These are phyloP conservation scores for Quaeritorhiza haematococci DNA, from an alignment of 371 early-diverging fungal genomes.

Conservation along the genomic window DNA sequence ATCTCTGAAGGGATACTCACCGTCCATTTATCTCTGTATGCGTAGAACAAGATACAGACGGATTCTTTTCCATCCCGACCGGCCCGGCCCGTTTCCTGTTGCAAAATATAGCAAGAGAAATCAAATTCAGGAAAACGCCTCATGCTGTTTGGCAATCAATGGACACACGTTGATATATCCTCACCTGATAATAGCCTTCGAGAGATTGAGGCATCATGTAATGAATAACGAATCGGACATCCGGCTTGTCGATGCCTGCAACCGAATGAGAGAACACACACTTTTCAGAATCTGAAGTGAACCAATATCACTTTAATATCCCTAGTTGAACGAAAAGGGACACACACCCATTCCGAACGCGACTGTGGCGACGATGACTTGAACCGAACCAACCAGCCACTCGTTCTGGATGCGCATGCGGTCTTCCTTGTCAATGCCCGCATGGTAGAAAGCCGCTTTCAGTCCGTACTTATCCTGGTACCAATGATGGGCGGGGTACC, in stretches of 20 bases:
- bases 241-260: conserved; percentile 93
- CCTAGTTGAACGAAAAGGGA: no score
- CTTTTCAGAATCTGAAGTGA: not conserved
- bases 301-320: not conserved
- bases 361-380: conserved; percentile 97
- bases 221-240: conserved; percentile 99
- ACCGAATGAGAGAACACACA: not conserved
- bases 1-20: conserved; percentile 12
- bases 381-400: conserved; percentile 77
- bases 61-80: conserved; percentile 94
- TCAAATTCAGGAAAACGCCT: no score
- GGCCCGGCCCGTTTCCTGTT: conserved; percentile 92
- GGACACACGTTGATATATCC: not conserved
- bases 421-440: conserved; percentile 86
- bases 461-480: conserved; percentile 28
- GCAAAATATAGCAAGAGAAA: no score
- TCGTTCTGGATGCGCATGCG: conserved; percentile 75
- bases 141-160: no score
- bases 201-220: conserved; percentile 90
- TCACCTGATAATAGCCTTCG: conserved; percentile 97
- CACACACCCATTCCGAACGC: conserved; percentile 92
- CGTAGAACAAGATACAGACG: conserved; percentile 86
- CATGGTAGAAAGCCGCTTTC: conserved; percentile 79
- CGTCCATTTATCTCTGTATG: conserved; percentile 68
- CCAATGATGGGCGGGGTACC: no score